Conservation (phyloP, 2,329 filamentous ascomycete genomes). For the Hypoxylon sp. region DNA sequence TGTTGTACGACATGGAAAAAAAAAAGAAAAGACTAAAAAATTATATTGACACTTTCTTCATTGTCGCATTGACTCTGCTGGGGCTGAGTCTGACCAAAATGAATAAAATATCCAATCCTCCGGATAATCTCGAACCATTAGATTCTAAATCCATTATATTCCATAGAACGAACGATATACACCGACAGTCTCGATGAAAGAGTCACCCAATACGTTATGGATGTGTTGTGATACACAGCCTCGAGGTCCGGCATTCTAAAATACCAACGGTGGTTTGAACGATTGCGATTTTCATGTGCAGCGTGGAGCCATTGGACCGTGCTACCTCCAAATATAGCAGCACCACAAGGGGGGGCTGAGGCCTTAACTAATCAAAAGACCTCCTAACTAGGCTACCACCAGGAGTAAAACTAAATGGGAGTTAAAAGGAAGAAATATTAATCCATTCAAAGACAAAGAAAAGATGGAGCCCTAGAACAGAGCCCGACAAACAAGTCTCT, state of each 20-base stretch:
- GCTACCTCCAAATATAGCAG: conserved; percentile 31
- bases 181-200: neutral
- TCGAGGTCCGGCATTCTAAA: conserved; percentile 10
- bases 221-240: conserved; percentile 27
- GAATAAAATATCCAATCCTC: neutral
- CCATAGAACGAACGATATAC: neutral
- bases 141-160: conserved; percentile 16
- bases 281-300: conserved; percentile 18
- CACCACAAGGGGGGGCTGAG: conserved; percentile 4
- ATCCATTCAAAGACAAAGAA: conserved; percentile 18
- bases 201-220: conserved; percentile 6
- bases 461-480: neutral
- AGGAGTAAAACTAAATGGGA: neutral
- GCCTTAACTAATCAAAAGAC: conserved; percentile 20
- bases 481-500: conserved; percentile 9
- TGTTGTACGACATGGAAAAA: neutral
- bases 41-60: neutral
- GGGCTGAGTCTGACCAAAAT: neutral
- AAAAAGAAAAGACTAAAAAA: neutral
- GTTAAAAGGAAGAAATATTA: conserved; percentile 14
- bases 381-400: neutral
- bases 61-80: neutral
- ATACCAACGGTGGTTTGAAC: conserved; percentile 6
- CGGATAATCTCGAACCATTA: neutral
- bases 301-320: conserved; percentile 3